Evolutionary conservation across 805 yeast genomes (phyloP).

Genomic region (Pichia scutulata): DNA sequence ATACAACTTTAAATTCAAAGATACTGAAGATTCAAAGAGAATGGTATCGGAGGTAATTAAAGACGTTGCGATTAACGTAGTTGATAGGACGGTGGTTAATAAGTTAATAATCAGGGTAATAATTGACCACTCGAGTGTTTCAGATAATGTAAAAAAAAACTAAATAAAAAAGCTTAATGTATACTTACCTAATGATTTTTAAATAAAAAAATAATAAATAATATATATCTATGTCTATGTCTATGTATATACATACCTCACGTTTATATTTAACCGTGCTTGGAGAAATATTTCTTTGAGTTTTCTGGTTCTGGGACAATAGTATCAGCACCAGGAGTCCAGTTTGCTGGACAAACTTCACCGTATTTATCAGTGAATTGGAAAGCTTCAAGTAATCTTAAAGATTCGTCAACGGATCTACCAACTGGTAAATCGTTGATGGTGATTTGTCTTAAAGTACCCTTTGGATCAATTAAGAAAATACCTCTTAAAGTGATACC

Average conservation of each 20-base stretch:
- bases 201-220: background rate
- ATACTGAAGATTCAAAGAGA: background rate
- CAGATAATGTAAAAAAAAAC: background rate
- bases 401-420: conserved; percentile 96
- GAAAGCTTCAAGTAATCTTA: conserved; percentile 97
- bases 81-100: background rate
- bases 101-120: background rate
- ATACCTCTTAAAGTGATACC: conserved; percentile 98
- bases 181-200: background rate
- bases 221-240: too few species aligned
- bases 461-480: conserved; percentile 95
- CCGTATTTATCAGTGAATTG: conserved; percentile 99
- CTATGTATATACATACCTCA: too few species aligned
- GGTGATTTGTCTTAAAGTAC: conserved; percentile 91
- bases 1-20: conserved; percentile 17
- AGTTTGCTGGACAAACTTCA: conserved; percentile 99
- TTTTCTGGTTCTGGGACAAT: conserved; percentile 75
- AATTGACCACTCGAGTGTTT: background rate
- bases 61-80: background rate
- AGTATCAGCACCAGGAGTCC: conserved; percentile 93
- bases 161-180: background rate
- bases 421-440: conserved; percentile 99
- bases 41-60: background rate
- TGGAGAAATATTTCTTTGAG: conserved; percentile 72
- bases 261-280: conserved; percentile 27